phyloP scores from a whole-genome alignment of 2,329 filamentous ascomycete genomes.

The Sphaerulina populicola region DNA sequence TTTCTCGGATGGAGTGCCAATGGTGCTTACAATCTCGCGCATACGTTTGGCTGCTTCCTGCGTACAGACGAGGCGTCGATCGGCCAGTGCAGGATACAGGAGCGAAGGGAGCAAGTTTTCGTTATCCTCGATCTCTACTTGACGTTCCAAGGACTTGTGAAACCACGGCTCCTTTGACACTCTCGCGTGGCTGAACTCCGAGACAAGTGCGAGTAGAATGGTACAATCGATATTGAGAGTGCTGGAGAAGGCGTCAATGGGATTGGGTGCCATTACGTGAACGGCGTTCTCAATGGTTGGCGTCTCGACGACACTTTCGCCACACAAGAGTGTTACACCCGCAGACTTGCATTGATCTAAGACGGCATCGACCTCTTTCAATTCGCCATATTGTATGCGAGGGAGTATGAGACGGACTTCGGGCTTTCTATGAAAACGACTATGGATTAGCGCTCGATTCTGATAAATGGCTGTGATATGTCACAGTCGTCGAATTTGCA shows the following conservation, averaged over 20 bases:
- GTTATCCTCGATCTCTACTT: conserved; percentile 56
- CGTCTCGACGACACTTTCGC: conserved; percentile 23
- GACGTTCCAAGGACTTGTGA: conserved; percentile 53
- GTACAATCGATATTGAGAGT: conserved; percentile 58
- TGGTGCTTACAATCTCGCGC: conserved; percentile 55
- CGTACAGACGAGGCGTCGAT: conserved; percentile 56
- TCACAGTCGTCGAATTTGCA: too few species aligned
- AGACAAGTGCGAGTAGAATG: conserved; percentile 62
- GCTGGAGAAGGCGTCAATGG: conserved; percentile 33
- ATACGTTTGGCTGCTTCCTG: conserved; percentile 57
- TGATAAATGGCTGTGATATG: too few species aligned
- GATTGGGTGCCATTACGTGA: conserved; percentile 33
- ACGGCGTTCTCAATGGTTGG: conserved; percentile 25
- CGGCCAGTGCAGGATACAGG: conserved; percentile 54
- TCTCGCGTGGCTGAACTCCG: conserved; percentile 59
- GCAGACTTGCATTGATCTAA: conserved; percentile 48
- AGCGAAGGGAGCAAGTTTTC: conserved; percentile 53
- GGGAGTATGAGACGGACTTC: conserved; percentile 54
- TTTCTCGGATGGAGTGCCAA: conserved; percentile 55
- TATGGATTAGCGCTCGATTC: too few species aligned
- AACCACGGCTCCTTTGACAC: conserved; percentile 44
- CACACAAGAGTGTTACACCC: conserved; percentile 35
- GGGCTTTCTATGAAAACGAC: conserved; percentile 40
- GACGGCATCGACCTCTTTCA: conserved; percentile 49
- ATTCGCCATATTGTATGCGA: conserved; percentile 46